Conservation (phyloP, 352 stramenopile species). For the Phytopythium aichiense region DNA sequence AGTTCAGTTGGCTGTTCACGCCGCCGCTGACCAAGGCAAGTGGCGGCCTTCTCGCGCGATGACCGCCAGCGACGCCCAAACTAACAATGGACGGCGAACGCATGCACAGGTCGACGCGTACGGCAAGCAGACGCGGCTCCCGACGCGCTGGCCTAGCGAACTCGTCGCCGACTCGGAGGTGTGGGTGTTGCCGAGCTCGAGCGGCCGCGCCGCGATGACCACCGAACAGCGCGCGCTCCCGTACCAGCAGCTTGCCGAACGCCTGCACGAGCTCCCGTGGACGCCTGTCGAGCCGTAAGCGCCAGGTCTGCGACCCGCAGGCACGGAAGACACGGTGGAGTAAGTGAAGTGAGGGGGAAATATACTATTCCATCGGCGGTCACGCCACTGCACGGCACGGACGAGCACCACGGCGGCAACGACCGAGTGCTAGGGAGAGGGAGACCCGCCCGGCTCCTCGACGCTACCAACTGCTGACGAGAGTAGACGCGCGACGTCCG, state of each 20-base stretch:
- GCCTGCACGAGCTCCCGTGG: conserved; percentile 62
- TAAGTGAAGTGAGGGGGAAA: background rate
- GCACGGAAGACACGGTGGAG: background rate
- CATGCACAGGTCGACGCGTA: conserved; percentile 39
- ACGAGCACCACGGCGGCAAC: background rate
- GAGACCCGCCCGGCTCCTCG: background rate
- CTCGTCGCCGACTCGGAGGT: conserved; percentile 57
- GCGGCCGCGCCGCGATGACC: conserved; percentile 79
- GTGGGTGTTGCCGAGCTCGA: conserved; percentile 82
- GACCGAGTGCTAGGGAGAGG: background rate
- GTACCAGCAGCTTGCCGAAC: conserved; percentile 64
- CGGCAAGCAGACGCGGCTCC: conserved; percentile 51
- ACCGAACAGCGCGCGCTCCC: conserved; percentile 58
- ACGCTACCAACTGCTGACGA: background rate
- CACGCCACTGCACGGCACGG: background rate
- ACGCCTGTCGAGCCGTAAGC: background rate
- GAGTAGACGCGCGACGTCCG: conserved; percentile 15
- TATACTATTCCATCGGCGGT: background rate
- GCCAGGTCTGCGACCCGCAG: background rate
- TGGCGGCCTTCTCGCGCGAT: background rate
- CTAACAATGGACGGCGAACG: background rate
- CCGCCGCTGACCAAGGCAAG: conserved; percentile 53
- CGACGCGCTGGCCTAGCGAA: conserved; percentile 66
- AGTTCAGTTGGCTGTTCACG: conserved; percentile 83
- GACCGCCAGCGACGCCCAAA: background rate